Percentiles rank a stretch among this genome's conserved stretches.
Evolutionary conservation across 2,329 filamentous ascomycete species (phyloP).

Genomic region (Coniella vitis): DNA sequence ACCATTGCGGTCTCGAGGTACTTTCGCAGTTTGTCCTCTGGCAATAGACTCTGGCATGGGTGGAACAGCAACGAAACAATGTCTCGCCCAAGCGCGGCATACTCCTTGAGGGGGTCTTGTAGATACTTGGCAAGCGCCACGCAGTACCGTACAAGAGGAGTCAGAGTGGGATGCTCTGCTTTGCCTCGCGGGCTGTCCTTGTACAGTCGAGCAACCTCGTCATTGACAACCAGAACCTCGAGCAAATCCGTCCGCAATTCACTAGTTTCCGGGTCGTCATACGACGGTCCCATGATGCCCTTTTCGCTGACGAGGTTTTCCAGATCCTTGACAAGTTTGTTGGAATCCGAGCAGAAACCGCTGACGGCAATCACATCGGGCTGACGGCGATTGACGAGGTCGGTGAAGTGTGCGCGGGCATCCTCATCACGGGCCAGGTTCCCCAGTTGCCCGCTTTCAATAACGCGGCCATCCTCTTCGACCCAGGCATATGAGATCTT

Average conservation of each 20-base stretch:
- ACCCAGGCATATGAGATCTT: constrained; percentile 88
- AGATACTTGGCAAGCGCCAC: constrained; percentile 84
- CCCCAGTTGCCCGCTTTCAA: constrained; percentile 81
- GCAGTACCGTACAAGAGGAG: constrained; percentile 78
- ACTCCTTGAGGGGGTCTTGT: constrained; percentile 94
- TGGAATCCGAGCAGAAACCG: constrained; percentile 81
- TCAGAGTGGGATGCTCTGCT: constrained; percentile 73
- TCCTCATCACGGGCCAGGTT: constrained; percentile 67
- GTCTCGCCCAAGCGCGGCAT: constrained; percentile 85
- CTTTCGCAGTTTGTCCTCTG: constrained; percentile 78
- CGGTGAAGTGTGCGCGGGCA: constrained; percentile 64
- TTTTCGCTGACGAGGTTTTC: constrained; percentile 72
- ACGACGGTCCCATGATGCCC: constrained; percentile 72
- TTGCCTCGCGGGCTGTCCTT: constrained; percentile 79
- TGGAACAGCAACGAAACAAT: constrained; percentile 84
- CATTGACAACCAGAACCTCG: constrained; percentile 87
- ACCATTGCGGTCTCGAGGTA: constrained; percentile 94
- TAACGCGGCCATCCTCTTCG: constrained; percentile 81
- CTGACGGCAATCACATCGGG: constrained; percentile 88
- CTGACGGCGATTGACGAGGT: constrained; percentile 69
- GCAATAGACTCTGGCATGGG: constrained; percentile 79
- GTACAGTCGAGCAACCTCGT: constrained; percentile 94
- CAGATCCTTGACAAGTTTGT: constrained; percentile 75
- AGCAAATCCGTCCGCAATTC: constrained; percentile 72
- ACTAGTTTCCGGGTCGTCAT: constrained; percentile 68